phyloP scores from a whole-genome alignment of 1,284 basidiomycete species.

The Cystobasidiaceae sp. region DNA sequence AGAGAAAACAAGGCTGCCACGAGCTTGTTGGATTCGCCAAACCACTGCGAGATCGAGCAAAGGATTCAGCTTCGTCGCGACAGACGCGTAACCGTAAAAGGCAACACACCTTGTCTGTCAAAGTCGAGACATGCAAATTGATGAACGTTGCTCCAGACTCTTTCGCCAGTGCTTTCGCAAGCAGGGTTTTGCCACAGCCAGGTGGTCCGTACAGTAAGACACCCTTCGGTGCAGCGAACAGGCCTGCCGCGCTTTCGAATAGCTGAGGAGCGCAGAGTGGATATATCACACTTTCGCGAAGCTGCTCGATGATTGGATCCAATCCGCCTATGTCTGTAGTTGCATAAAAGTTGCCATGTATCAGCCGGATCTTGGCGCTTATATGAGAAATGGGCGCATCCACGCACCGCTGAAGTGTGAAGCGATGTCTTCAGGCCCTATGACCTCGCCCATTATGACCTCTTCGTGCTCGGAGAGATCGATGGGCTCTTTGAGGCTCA shows the following conservation, averaged over 20 bases:
- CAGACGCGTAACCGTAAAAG: not conserved
- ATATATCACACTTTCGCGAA: slow-evolving; percentile 94
- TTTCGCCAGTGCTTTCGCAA: slow-evolving; percentile 59
- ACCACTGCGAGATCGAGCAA: slow-evolving; percentile 65
- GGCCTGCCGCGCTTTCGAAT: slow-evolving; percentile 62
- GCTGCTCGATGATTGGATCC: slow-evolving; percentile 80
- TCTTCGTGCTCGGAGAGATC: slow-evolving; percentile 76
- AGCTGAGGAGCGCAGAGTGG: slow-evolving; percentile 88
- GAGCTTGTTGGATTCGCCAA: slow-evolving; percentile 96
- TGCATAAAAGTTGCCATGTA: too few species aligned
- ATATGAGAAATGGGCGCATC: slow-evolving; percentile 1
- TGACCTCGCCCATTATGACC: slow-evolving; percentile 73
- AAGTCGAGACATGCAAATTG: slow-evolving; percentile 52
- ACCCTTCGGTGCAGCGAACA: slow-evolving; percentile 56
- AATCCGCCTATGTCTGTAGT: slow-evolving; percentile 86
- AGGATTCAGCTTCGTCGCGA: not conserved
- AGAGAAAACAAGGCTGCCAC: slow-evolving; percentile 74
- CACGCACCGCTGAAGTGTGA: slow-evolving; percentile 63
- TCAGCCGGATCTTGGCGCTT: not conserved
- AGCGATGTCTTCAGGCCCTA: slow-evolving; percentile 76
- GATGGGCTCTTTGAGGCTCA: slow-evolving; percentile 62
- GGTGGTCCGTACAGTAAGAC: slow-evolving; percentile 51
- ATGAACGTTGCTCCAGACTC: slow-evolving; percentile 92
- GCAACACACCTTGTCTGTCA: slow-evolving; percentile 49
- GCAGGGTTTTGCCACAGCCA: slow-evolving; percentile 49